These are phyloP conservation scores for Scutellaria baicalensis DNA, from an alignment of 257 asterid genomes.

Conservation along the genomic window DNA sequence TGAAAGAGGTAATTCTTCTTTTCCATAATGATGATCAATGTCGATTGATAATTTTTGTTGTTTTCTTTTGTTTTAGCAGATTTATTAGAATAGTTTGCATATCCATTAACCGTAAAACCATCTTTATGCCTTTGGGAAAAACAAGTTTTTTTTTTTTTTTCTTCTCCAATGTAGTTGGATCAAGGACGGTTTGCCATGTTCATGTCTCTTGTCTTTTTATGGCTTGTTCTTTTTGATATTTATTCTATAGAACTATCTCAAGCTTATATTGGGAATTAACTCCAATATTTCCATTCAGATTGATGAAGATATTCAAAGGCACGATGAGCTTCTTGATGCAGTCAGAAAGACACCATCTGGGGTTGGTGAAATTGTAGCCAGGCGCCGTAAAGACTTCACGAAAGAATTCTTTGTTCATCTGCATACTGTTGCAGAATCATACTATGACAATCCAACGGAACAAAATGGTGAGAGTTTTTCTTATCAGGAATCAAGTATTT, in stretches of 20 bases:
- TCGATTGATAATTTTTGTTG: neutral
- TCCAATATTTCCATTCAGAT: constrained; percentile 32
- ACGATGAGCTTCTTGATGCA: constrained; percentile 62
- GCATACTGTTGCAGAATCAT: constrained; percentile 72
- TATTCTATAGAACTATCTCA: neutral
- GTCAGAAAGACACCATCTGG: constrained; percentile 55
- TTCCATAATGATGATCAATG: neutral
- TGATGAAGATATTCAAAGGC: constrained; percentile 82
- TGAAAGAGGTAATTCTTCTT: constrained; percentile 57
- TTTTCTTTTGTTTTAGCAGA: neutral
- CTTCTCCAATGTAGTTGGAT: neutral
- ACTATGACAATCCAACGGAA: constrained; percentile 62
- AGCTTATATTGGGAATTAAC: constrained; percentile 15
- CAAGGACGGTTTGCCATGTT: neutral
- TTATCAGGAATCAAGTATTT: neutral
- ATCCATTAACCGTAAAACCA: neutral
- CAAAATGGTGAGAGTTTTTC: constrained; percentile 59
- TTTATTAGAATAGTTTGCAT: neutral
- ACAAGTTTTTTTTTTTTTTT: neutral
- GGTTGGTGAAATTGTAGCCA: constrained; percentile 66
- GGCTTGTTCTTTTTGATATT: neutral
- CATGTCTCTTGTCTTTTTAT: neutral
- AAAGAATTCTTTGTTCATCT: constrained; percentile 84
- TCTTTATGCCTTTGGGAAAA: neutral
- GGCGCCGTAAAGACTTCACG: constrained; percentile 94